Percentiles rank a stretch among this genome's conserved stretches.
These are phyloP conservation scores for Filosporella fistucella DNA, from an alignment of 495 filamentous ascomycete genomes.

Conservation along the genomic window DNA sequence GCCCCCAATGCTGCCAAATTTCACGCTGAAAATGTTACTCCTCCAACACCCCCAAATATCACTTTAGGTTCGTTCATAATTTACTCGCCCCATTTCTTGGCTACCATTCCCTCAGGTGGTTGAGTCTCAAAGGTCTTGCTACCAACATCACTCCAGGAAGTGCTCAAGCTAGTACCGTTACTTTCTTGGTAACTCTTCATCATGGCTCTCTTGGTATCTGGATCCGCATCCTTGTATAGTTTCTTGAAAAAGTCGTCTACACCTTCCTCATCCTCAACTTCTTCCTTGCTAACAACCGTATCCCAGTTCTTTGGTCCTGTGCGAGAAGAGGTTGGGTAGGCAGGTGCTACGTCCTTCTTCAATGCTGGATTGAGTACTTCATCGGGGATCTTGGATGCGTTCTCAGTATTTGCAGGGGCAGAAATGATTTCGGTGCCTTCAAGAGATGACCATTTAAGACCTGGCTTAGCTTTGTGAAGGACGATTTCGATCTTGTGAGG, in stretches of 20 bases:
- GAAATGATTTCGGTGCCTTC: constrained; percentile 42
- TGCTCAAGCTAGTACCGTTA: constrained; percentile 88
- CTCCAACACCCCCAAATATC: neutral
- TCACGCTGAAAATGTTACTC: neutral
- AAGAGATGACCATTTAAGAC: constrained; percentile 72
- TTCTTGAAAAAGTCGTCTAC: constrained; percentile 90
- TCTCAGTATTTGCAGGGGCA: constrained; percentile 7
- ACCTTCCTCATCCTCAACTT: constrained; percentile 54
- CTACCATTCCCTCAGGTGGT: constrained; percentile 73
- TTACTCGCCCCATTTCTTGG: constrained; percentile 59
- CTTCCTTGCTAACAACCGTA: constrained; percentile 38
- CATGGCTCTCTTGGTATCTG: constrained; percentile 86
- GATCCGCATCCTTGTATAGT: constrained; percentile 73
- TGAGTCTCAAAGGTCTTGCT: constrained; percentile 64
- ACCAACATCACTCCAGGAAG: constrained; percentile 84
- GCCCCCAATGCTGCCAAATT: neutral
- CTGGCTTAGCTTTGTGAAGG: constrained; percentile 61
- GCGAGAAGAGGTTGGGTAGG: constrained; percentile 87
- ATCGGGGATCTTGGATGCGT: constrained; percentile 9
- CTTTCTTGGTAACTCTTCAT: constrained; percentile 96
- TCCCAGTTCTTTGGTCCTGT: constrained; percentile 91
- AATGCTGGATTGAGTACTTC: constrained; percentile 7
- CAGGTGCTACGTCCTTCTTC: constrained; percentile 37
- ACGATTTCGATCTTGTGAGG: constrained; percentile 82
- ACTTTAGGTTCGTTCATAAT: neutral